Evolutionary conservation across 352 stramenopile species (phyloP).

Genomic region (Phytopythium vexans): DNA sequence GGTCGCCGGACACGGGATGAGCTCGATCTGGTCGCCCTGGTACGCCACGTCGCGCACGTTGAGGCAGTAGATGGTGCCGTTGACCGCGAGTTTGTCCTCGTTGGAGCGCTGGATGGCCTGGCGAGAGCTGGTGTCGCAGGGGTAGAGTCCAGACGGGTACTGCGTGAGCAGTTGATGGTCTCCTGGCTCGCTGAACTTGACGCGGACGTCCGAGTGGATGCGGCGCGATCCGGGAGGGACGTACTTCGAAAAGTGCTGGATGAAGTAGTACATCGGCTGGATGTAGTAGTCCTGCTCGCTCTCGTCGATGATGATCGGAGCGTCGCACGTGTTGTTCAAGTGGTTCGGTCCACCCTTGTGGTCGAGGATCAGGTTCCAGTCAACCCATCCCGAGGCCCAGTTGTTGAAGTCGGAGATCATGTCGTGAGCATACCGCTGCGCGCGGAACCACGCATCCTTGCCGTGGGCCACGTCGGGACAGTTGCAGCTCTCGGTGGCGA

Average conservation of each 20-base stretch:
- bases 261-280: constrained; percentile 91
- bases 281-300: constrained; percentile 66
- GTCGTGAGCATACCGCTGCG: constrained; percentile 85
- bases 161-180: constrained; percentile 55
- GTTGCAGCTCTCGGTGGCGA: constrained; percentile 77
- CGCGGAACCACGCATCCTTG: constrained; percentile 73
- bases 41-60: constrained; percentile 42
- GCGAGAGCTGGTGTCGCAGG: constrained; percentile 62
- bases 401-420: constrained; percentile 90
- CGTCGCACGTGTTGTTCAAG: constrained; percentile 63
- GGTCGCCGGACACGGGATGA: constrained; percentile 71
- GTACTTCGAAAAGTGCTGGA: constrained; percentile 89
- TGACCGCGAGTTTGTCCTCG: constrained; percentile 71
- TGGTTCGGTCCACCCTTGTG: constrained; percentile 88
- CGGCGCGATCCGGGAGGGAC: constrained; percentile 67
- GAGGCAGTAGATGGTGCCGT: constrained; percentile 55
- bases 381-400: constrained; percentile 83
- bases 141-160: constrained; percentile 54
- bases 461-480: constrained; percentile 62
- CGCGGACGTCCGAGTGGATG: constrained; percentile 48
- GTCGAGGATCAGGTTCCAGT: constrained; percentile 92
- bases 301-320: constrained; percentile 54
- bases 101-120: constrained; percentile 55
- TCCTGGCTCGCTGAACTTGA: constrained; percentile 47
- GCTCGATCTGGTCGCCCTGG: constrained; percentile 50